phyloP scores from a whole-genome alignment of 768 basidiomycete genomes.

The Leccinellum albellum region DNA sequence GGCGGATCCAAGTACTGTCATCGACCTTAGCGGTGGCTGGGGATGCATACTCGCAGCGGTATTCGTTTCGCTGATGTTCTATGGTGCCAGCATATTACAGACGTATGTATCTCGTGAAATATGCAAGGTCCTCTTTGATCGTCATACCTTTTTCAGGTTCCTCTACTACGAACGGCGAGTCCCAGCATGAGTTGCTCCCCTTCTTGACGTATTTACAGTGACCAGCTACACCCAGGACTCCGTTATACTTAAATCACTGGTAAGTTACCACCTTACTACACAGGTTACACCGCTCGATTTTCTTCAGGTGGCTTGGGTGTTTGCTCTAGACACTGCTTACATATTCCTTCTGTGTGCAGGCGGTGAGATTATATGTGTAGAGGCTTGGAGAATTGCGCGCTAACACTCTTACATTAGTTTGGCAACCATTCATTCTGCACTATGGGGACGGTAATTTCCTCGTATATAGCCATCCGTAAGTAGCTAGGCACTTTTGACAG shows the following conservation, averaged over 20 bases:
- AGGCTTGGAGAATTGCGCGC: background rate
- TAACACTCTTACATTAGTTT: conserved; percentile 13
- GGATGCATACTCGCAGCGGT: conserved; percentile 22
- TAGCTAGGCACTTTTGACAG: conserved; percentile 3
- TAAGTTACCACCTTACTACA: background rate
- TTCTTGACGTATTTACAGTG: background rate
- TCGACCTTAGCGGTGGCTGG: conserved; percentile 15
- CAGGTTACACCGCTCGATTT: background rate
- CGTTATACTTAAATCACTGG: conserved; percentile 13
- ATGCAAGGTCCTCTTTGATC: background rate
- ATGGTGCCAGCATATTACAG: conserved; percentile 25
- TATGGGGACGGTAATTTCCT: conserved; percentile 17
- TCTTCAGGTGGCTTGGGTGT: conserved; percentile 21
- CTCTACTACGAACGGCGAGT: conserved; percentile 26
- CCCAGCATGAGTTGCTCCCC: background rate
- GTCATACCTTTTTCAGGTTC: conserved; percentile 10
- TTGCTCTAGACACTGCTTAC: conserved; percentile 17
- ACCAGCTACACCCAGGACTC: conserved; percentile 16
- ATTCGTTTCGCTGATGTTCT: conserved; percentile 21
- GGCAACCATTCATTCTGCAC: conserved; percentile 23
- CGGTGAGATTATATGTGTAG: conserved; percentile 6
- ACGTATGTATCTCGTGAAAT: conserved; percentile 13
- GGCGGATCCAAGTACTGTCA: background rate
- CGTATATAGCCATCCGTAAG: conserved; percentile 17
- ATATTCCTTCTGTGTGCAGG: conserved; percentile 15